Evolutionary conservation across 2,329 filamentous ascomycete species (phyloP).

Genomic region (Sporothrix sp.): DNA sequence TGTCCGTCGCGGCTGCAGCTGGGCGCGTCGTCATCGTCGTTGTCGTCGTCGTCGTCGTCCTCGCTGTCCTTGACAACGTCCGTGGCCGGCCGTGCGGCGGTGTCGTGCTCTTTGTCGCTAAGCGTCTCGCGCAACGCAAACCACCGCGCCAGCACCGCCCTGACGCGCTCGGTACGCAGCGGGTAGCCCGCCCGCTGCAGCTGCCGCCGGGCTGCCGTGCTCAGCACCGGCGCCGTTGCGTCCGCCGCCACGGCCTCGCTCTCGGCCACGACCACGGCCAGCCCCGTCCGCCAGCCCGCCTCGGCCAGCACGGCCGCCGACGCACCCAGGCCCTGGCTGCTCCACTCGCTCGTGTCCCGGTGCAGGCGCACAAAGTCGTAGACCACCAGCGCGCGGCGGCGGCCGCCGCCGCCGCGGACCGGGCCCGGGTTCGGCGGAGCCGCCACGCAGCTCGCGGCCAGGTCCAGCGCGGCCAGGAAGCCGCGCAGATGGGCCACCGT

Average conservation of each 20-base stretch:
- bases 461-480: slow-evolving; percentile 52
- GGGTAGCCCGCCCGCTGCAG: slow-evolving; percentile 16
- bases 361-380: slow-evolving; percentile 59
- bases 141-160: slow-evolving; percentile 54
- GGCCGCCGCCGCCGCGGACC: neutral
- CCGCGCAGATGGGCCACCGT: slow-evolving; percentile 70
- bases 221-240: slow-evolving; percentile 32
- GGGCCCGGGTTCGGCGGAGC: slow-evolving; percentile 26
- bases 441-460: slow-evolving; percentile 27
- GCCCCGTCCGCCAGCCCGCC: slow-evolving; percentile 37
- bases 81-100: neutral
- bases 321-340: slow-evolving; percentile 58
- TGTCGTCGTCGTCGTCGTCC: slow-evolving; percentile 12
- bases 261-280: slow-evolving; percentile 40
- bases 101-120: no score
- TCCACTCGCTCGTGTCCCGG: slow-evolving; percentile 61
- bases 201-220: slow-evolving; percentile 27
- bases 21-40: slow-evolving; percentile 9
- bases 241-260: slow-evolving; percentile 20
- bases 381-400: slow-evolving; percentile 37
- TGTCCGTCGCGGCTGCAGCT: no score
- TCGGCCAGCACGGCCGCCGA: slow-evolving; percentile 56
- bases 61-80: slow-evolving; percentile 16
- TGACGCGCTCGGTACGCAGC: slow-evolving; percentile 25
- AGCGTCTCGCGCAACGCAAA: slow-evolving; percentile 38